Evolutionary conservation across 2,329 filamentous ascomycete species (phyloP).

Genomic region (Teratosphaeria pseudoeucalypti): DNA sequence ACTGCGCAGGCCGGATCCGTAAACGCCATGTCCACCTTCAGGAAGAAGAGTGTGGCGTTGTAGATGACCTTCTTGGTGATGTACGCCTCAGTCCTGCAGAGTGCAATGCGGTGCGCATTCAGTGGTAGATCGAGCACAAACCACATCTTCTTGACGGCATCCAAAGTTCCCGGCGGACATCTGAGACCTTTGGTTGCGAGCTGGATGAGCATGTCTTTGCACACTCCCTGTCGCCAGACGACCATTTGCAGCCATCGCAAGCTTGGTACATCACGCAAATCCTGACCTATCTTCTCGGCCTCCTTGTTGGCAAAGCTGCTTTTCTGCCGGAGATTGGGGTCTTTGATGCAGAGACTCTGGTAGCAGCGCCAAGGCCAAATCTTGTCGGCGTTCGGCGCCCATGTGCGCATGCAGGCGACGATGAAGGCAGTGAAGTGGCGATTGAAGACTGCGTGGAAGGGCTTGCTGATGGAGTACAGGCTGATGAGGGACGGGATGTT

Average conservation of each 20-base stretch:
- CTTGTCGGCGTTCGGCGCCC: slow-evolving; percentile 45
- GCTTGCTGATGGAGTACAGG: slow-evolving; percentile 54
- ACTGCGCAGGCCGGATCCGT: slow-evolving; percentile 45
- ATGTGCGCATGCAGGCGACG: slow-evolving; percentile 42
- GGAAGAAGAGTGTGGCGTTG: slow-evolving; percentile 52
- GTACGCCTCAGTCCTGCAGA: slow-evolving; percentile 43
- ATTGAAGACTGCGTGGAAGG: slow-evolving; percentile 53
- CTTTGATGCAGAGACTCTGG: slow-evolving; percentile 44
- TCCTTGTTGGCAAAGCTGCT: slow-evolving; percentile 7
- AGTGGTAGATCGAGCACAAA: slow-evolving; percentile 57
- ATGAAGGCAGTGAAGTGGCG: slow-evolving; percentile 50
- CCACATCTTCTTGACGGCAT: slow-evolving; percentile 54
- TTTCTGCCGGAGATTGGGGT: slow-evolving; percentile 37
- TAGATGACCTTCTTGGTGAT: slow-evolving; percentile 54
- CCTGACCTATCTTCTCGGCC: slow-evolving; percentile 3
- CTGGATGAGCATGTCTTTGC: slow-evolving; percentile 52
- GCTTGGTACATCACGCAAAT: slow-evolving; percentile 47
- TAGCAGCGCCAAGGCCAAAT: slow-evolving; percentile 56
- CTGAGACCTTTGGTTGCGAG: slow-evolving; percentile 50
- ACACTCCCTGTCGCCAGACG: slow-evolving; percentile 44
- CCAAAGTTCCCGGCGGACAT: slow-evolving; percentile 13
- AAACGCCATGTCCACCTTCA: slow-evolving; percentile 64
- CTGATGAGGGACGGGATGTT: slow-evolving; percentile 47
- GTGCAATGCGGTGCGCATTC: slow-evolving; percentile 42
- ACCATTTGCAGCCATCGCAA: slow-evolving; percentile 61